These are phyloP conservation scores for Leucoagaricus sp. DNA, from an alignment of 1,284 basidiomycete species.

Conservation along the genomic window DNA sequence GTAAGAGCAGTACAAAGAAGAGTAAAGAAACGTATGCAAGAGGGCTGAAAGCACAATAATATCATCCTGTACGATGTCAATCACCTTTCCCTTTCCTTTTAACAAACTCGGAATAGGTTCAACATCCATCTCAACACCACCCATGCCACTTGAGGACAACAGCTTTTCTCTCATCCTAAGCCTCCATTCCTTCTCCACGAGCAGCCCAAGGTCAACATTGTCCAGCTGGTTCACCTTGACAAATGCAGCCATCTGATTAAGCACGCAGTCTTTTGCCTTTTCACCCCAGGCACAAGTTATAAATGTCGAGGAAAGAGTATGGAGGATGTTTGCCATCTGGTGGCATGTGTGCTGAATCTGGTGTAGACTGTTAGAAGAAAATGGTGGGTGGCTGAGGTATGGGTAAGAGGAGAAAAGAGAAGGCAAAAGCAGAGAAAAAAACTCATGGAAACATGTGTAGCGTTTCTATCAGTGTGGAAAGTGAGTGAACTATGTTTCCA, in stretches of 20 bases:
- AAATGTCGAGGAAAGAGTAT: constrained; percentile 74
- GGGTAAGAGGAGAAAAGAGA: constrained; percentile 14
- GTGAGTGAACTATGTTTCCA: constrained; percentile 80
- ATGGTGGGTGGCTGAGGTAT: constrained; percentile 3
- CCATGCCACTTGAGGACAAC: constrained; percentile 56
- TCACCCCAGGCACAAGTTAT: constrained; percentile 77
- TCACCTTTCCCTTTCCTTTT: constrained; percentile 32
- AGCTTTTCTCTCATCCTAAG: constrained; percentile 61
- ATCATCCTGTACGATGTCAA: constrained; percentile 17
- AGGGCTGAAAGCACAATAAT: constrained; percentile 14
- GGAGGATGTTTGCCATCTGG: constrained; percentile 72
- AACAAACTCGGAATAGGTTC: constrained; percentile 17
- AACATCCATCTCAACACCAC: constrained; percentile 50
- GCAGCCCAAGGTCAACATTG: constrained; percentile 64
- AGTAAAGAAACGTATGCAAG: constrained; percentile 1
- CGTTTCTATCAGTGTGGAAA: constrained; percentile 70
- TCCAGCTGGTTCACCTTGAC: no score
- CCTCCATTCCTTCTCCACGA: constrained; percentile 68
- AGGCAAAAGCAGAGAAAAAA: constrained; percentile 17
- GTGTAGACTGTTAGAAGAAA: constrained; percentile 39
- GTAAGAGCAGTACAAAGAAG: not conserved
- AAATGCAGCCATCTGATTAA: constrained; percentile 66
- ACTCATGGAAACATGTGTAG: constrained; percentile 60
- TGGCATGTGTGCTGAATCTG: constrained; percentile 55
- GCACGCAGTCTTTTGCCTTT: constrained; percentile 61